Percentiles rank a stretch among this genome's conserved stretches.
Evolutionary conservation across 768 basidiomycete genomes (phyloP).

Genomic region (Kwoniella shandongensis): DNA sequence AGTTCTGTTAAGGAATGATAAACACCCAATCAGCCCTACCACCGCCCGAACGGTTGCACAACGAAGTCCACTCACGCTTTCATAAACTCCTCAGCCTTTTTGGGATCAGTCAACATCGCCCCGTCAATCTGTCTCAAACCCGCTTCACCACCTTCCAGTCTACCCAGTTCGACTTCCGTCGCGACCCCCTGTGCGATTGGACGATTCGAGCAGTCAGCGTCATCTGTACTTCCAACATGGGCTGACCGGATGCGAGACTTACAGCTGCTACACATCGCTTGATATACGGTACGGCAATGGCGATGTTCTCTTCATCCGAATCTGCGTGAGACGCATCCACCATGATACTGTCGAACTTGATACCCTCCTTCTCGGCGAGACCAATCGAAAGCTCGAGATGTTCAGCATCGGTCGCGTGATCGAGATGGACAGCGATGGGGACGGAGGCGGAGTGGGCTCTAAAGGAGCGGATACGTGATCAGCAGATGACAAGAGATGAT

Average conservation of each 20-base stretch:
- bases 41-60: neutral
- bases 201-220: neutral
- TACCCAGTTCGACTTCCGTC: slow-evolving; percentile 54
- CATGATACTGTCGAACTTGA: slow-evolving; percentile 55
- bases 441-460: slow-evolving; percentile 53
- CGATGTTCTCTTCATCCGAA: slow-evolving; percentile 51
- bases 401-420: slow-evolving; percentile 52
- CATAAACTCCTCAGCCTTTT: slow-evolving; percentile 53
- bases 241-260: neutral
- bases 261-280: slow-evolving; percentile 46
- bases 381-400: slow-evolving; percentile 52
- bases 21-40: neutral
- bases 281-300: slow-evolving; percentile 50
- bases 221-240: neutral
- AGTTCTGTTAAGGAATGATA: slow-evolving; percentile 25
- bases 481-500: neutral
- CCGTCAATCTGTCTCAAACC: slow-evolving; percentile 51
- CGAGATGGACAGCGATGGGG: slow-evolving; percentile 53
- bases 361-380: slow-evolving; percentile 51
- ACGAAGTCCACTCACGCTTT: slow-evolving; percentile 32
- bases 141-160: slow-evolving; percentile 52
- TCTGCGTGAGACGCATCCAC: slow-evolving; percentile 54
- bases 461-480: slow-evolving; percentile 2
- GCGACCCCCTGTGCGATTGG: slow-evolving; percentile 44
- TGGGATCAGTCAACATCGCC: slow-evolving; percentile 52